These are phyloP conservation scores for Eucalyptus sp. DNA, from an alignment of 345 rosid genomes.

Conservation along the genomic window DNA sequence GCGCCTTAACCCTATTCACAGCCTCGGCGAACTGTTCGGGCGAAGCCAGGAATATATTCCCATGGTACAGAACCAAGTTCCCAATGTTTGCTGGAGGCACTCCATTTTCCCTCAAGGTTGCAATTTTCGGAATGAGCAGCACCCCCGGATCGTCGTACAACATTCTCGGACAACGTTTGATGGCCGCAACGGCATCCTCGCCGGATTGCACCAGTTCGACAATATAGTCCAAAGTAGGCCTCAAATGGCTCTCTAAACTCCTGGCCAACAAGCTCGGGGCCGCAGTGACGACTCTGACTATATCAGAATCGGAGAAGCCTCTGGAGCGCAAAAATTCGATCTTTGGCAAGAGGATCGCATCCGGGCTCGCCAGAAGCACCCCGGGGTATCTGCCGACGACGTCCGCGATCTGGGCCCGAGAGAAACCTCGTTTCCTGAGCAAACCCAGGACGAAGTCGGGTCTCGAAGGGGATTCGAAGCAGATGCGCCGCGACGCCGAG, in stretches of 20 bases:
- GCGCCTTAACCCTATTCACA: background rate
- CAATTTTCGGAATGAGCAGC: background rate
- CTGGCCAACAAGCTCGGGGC: background rate
- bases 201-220: background rate
- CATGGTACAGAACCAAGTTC: background rate
- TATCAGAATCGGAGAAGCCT: constrained; percentile 10
- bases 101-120: constrained; percentile 1
- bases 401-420: constrained; percentile 2
- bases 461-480: constrained; percentile 1
- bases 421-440: constrained; percentile 13
- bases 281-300: background rate
- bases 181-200: background rate
- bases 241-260: constrained; percentile 14
- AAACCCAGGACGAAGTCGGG: background rate
- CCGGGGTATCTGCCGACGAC: background rate
- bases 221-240: constrained; percentile 16
- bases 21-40: background rate
- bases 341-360: constrained; percentile 4
- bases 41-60: background rate
- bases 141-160: background rate
- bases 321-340: constrained; percentile 13
- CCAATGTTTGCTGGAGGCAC: background rate
- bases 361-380: background rate
- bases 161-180: background rate
- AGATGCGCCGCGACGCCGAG: background rate